phyloP scores from a whole-genome alignment of 225 moss, liverwort and hornwort genomes.

The Asterella californica region DNA sequence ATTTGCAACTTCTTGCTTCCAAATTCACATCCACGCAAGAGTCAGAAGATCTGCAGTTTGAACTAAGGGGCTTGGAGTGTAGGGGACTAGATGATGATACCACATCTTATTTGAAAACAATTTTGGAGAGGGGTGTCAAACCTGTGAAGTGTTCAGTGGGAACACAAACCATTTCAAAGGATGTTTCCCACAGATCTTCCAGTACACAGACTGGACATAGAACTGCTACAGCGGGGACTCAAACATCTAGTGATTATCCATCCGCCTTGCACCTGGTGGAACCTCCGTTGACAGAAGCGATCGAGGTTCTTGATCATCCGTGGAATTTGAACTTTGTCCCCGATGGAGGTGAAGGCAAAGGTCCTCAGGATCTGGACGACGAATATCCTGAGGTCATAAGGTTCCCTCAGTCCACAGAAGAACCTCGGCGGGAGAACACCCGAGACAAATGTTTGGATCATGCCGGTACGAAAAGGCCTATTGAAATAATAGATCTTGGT shows the following conservation, averaged over 20 bases:
- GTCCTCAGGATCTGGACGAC: background rate
- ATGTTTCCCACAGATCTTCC: background rate
- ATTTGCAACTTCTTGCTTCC: slow-evolving; percentile 4
- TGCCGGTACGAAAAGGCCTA: background rate
- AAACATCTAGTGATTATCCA: background rate
- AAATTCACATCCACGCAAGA: background rate
- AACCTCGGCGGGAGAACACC: background rate
- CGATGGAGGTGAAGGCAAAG: background rate
- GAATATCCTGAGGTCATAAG: background rate
- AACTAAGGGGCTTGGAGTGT: slow-evolving; percentile 13
- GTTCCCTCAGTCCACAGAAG: background rate
- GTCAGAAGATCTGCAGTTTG: slow-evolving; percentile 4
- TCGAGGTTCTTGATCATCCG: background rate
- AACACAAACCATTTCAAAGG: background rate
- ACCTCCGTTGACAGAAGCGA: background rate
- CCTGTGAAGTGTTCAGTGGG: background rate
- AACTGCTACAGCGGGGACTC: background rate
- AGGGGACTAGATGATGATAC: slow-evolving; percentile 9
- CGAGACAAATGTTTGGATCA: background rate
- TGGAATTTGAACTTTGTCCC: background rate
- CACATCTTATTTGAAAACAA: slow-evolving; percentile 5
- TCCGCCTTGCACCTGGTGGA: background rate
- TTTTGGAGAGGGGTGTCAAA: slow-evolving; percentile 4
- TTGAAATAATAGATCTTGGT: background rate
- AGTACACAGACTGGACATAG: background rate